Conservation (phyloP, 2,329 filamentous ascomycete species). For the Ophiocordyceps camponoti-rufipedis region DNA sequence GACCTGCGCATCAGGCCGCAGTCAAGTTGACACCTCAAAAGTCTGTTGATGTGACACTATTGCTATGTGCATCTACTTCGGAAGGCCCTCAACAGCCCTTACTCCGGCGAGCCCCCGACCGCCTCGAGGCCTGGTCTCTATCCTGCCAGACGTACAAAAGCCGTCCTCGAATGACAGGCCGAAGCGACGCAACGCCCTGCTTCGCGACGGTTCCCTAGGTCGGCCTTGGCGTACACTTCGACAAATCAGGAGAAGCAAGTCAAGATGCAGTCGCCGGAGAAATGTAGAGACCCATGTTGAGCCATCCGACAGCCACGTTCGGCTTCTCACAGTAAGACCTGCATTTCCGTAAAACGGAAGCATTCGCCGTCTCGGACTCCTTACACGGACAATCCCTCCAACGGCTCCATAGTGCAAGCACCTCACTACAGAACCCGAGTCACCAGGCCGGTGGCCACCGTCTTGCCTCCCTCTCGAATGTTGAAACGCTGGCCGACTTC, state of each 20-base stretch:
- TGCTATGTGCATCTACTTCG: too few relatives aligned
- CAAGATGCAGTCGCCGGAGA: neutral
- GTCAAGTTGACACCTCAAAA: too few relatives aligned
- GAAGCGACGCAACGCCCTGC: neutral
- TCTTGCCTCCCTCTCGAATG: constrained; percentile 89
- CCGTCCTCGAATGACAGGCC: neutral
- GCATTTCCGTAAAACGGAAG: neutral
- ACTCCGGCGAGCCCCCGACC: too few relatives aligned
- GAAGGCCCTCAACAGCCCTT: too few relatives aligned
- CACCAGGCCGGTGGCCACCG: constrained; percentile 67
- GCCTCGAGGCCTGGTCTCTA: too few relatives aligned
- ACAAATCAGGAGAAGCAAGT: constrained; percentile 4
- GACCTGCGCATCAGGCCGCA: too few relatives aligned
- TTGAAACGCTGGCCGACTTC: constrained; percentile 94
- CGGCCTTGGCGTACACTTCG: neutral
- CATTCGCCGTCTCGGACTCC: neutral
- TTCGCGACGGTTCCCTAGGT: neutral
- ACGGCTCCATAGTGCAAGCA: neutral
- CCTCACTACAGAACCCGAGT: constrained; percentile 50
- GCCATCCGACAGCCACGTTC: neutral
- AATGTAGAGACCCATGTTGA: neutral
- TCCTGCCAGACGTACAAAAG: neutral
- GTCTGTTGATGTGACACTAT: too few relatives aligned
- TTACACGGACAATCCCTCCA: too few relatives aligned
- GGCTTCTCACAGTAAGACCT: neutral